A percentile compares a stretch with the other conserved stretches of the same genome.
Conservation (phyloP, 768 basidiomycete species). For the Boletus rubropictus region DNA sequence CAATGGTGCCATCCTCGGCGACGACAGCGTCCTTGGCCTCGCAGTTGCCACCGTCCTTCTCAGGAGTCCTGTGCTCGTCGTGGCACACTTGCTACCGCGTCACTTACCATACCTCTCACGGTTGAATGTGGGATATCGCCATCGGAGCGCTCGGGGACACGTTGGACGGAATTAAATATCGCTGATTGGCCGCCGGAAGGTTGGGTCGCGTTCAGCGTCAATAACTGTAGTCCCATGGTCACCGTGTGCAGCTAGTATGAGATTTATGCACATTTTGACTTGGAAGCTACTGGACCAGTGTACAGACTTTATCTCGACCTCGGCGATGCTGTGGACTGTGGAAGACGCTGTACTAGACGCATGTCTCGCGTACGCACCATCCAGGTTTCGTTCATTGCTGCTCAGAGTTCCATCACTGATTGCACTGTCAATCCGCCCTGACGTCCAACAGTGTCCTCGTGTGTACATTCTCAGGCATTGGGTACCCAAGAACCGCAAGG, state of each 20-base stretch:
- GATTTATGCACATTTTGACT: background rate
- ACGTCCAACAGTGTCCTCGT: slow-evolving; percentile 38
- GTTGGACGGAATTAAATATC: background rate
- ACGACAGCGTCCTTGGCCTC: background rate
- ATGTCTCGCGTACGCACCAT: background rate
- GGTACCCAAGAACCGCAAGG: slow-evolving; percentile 45
- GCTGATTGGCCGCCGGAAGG: background rate
- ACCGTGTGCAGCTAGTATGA: background rate
- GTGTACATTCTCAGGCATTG: slow-evolving; percentile 48
- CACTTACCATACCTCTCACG: background rate
- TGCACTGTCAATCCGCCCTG: slow-evolving; percentile 44
- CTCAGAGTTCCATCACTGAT: slow-evolving; percentile 31
- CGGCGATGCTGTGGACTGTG: background rate
- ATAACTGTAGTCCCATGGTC: background rate
- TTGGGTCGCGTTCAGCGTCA: background rate
- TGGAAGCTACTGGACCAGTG: too few species aligned
- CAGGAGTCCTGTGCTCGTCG: background rate
- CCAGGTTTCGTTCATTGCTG: background rate
- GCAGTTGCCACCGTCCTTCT: too few species aligned
- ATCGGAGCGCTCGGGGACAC: background rate
- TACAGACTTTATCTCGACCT: too few species aligned
- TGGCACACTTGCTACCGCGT: background rate
- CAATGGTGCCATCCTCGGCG: background rate
- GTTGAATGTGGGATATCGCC: background rate
- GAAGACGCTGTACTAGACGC: too few species aligned